These are phyloP conservation scores for Kokia cookei DNA, from an alignment of 441 rosid species.

Conservation along the genomic window DNA sequence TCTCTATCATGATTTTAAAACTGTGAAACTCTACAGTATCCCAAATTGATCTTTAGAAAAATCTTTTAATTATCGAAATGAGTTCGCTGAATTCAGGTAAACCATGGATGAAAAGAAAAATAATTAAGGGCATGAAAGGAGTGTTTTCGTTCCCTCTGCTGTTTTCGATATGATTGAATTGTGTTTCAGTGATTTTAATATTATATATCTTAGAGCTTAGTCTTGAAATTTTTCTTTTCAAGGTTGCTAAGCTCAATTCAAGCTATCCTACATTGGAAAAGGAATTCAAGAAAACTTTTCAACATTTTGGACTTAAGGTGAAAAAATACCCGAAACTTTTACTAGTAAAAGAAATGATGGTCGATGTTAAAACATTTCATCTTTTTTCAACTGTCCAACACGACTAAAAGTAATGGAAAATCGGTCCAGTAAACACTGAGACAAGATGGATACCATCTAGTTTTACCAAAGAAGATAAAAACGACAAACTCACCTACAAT, in stretches of 20 bases:
- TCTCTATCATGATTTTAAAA: background rate
- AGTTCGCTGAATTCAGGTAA: background rate
- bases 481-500: background rate
- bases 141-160: background rate
- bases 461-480: background rate
- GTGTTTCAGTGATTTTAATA: background rate
- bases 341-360: no score
- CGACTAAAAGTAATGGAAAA: no score
- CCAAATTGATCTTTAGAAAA: background rate
- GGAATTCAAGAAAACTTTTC: no score
- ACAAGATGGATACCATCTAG: no score
- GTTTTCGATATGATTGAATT: background rate
- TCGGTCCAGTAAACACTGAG: no score
- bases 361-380: no score
- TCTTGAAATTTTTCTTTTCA: background rate
- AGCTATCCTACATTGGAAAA: constrained; percentile 47
- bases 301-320: no score
- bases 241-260: constrained; percentile 70
- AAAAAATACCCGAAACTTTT: no score
- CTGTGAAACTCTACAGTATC: background rate
- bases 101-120: background rate
- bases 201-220: background rate
- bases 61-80: background rate
- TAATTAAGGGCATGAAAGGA: background rate
- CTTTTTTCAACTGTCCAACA: no score